Base-by-base conservation (phyloP, 441 rosid species). In the Francoa sonchifolia region DNA sequence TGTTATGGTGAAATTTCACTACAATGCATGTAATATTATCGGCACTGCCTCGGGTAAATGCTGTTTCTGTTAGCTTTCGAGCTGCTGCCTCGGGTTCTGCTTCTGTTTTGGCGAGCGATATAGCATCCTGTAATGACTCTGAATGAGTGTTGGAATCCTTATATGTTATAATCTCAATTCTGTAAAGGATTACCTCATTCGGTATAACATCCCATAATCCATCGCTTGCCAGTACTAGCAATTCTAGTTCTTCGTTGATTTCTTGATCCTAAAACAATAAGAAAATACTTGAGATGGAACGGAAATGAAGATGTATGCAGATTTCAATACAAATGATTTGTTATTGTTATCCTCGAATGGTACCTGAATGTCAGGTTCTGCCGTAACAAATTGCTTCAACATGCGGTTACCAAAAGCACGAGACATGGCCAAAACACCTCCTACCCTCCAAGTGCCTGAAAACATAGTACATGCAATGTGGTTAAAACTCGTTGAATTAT, bases 361-460 rank as follows among this genome's bases (percentile, higher is more conserved):
- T 71, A 92, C 96, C 94, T 83, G 99, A 52, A 92, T 86, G 64
- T 92, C 96, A 9, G 99, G 97, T 57, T 92, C 99, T 9, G 99
- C 97, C 55, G 83, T 81, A 33, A 92, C 94, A 46, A 73, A 92
- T 67, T 76, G 96, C 78, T 92, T 86, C 75, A 92, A 59, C 99
- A 92, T 81, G 45, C 94, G 87, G 65, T 92, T 92, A 9, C 99
- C 99, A 55, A 90, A 90, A 39, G 99, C 99, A 39, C 96, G 80
- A 39, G 96, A 86, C 99, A 90, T 86, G 31, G 99, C 96, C 60
- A 78, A 55, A 20, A 92, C 95, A 47, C 95, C 99, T 43, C 99
- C 99, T 33, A 92, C 99, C 65, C 99, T 74, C 99, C 99, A 92
- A 39, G 96, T 92, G 53, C 99, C 99, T 86, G 66, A n/a, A n/a